These are phyloP conservation scores for Talaromyces amestolkiae DNA, from an alignment of 2,329 filamentous ascomycete genomes.

Conservation along the genomic window DNA sequence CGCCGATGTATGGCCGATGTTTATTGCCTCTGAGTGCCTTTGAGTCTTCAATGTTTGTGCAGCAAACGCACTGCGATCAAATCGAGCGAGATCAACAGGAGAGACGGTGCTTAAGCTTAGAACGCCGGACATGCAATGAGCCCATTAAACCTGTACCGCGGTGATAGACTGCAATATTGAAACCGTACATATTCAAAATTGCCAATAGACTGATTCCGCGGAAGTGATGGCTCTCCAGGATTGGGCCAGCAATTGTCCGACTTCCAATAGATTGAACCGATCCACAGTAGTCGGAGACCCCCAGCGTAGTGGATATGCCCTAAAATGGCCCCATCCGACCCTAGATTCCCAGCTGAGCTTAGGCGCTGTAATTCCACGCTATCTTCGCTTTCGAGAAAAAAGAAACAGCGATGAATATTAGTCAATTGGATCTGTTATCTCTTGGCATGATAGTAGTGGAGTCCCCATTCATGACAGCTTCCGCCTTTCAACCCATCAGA, in stretches of 20 bases:
- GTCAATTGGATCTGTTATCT: constrained; percentile 18
- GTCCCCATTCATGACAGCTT: constrained; percentile 1
- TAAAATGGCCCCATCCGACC: constrained; percentile 2
- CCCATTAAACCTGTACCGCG: not conserved
- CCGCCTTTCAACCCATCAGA: not conserved
- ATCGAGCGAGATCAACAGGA: not conserved
- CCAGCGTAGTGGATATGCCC: constrained; percentile 4
- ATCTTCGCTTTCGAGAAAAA: constrained; percentile 17
- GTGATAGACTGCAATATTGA: not conserved
- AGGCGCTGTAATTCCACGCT: constrained; percentile 1
- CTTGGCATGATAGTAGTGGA: constrained; percentile 15
- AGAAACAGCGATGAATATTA: constrained; percentile 11
- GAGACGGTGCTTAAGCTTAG: not conserved
- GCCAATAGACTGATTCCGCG: constrained; percentile 9
- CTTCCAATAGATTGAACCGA: constrained; percentile 2
- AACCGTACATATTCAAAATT: not conserved
- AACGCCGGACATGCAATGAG: not conserved
- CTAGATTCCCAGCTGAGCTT: constrained; percentile 1
- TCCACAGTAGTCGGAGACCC: constrained; percentile 5
- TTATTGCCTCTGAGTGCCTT: not conserved
- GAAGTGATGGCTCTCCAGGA: constrained; percentile 1
- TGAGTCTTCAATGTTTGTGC: not conserved
- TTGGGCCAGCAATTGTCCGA: constrained; percentile 9
- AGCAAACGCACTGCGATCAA: not conserved
- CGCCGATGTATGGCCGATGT: not conserved